Base-by-base conservation (phyloP, 169 alveolate species). In the Cyclospora cayetanensis region DNA sequence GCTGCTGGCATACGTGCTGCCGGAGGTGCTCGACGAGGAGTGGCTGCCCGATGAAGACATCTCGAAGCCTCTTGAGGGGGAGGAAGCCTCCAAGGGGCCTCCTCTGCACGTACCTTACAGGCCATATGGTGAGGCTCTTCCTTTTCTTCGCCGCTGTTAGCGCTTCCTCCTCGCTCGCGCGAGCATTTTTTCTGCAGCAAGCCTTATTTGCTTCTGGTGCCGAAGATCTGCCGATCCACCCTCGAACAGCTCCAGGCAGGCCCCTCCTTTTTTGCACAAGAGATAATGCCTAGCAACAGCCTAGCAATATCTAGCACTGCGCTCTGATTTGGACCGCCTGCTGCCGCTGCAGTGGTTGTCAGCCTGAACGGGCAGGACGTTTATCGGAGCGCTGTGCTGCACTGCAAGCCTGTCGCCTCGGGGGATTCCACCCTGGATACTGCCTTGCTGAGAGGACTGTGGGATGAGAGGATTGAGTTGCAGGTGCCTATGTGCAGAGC, bases 281-380 rank as follows among this genome's bases (percentile, higher is more conserved):
- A n/a, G n/a, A n/a, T n/a, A n/a, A n/a, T n/a, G n/a, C n/a, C n/a
- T n/a, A n/a, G n/a, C n/a, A n/a, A n/a, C n/a, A n/a, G n/a, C n/a
- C n/a, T n/a, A n/a, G n/a, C n/a, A n/a, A n/a, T n/a, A n/a, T n/a
- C n/a, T n/a, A n/a, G n/a, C n/a, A n/a, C n/a, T n/a, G n/a, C n/a
- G n/a, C n/a, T n/a, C n/a, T n/a, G n/a, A n/a, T n/a, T n/a, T n/a
- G n/a, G n/a, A n/a, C n/a, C n/a, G n/a, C n/a, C n/a, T n/a, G 43
- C 70, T 76, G 66, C 63, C 43, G 87, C 89, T 79, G 89, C 89
- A 79, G 68, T 46, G 31, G 89, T 79, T 43, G 77, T 87, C 22
- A 87, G 87, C 50, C 86, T 87, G 27, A 87, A 87, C 86, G 92
- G 92, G 50, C 52, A 29, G 18, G 86, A 76, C 77, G 83, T 87